Percentiles rank a stretch among this genome's conserved stretches.
phyloP scores from a whole-genome alignment of 2,329 filamentous ascomycete genomes.

The Thermothelomyces thermophilus region DNA sequence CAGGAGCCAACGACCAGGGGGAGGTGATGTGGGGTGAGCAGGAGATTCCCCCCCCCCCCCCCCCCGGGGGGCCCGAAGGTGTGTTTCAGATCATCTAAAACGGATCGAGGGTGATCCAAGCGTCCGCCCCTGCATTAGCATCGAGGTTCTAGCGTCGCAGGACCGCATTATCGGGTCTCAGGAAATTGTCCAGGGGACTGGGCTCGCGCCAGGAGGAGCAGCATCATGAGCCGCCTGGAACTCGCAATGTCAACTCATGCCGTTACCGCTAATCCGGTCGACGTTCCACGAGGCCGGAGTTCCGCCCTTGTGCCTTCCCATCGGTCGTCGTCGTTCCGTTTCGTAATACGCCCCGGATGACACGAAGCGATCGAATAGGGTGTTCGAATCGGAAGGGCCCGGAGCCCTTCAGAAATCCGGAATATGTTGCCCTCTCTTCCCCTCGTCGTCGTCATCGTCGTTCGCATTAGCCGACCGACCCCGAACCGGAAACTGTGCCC shows the following conservation, averaged over 20 bases:
- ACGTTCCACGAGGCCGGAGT: neutral
- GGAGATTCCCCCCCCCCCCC: neutral
- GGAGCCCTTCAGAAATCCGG: no score
- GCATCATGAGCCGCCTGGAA: constrained; percentile 18
- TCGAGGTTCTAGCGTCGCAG: constrained; percentile 22
- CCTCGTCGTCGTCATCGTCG: no score
- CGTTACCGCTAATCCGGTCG: no score
- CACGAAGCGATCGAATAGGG: no score
- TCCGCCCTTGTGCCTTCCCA: no score
- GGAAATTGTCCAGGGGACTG: constrained; percentile 20
- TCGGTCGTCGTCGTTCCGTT: no score
- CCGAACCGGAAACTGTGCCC: no score
- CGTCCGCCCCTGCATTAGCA: constrained; percentile 24
- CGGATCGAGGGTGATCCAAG: constrained; percentile 21
- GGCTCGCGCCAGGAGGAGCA: constrained; percentile 21
- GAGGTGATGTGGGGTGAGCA: neutral
- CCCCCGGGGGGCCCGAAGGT: constrained; percentile 8
- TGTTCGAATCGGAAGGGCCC: no score
- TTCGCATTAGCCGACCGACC: no score
- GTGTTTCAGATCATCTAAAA: constrained; percentile 20
- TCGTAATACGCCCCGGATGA: no score
- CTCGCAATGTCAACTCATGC: constrained; percentile 21
- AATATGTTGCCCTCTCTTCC: no score
- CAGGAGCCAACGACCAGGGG: neutral
- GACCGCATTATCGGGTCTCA: constrained; percentile 24